phyloP scores from a whole-genome alignment of 306 rosid genomes.

The Begonia masoniana region DNA sequence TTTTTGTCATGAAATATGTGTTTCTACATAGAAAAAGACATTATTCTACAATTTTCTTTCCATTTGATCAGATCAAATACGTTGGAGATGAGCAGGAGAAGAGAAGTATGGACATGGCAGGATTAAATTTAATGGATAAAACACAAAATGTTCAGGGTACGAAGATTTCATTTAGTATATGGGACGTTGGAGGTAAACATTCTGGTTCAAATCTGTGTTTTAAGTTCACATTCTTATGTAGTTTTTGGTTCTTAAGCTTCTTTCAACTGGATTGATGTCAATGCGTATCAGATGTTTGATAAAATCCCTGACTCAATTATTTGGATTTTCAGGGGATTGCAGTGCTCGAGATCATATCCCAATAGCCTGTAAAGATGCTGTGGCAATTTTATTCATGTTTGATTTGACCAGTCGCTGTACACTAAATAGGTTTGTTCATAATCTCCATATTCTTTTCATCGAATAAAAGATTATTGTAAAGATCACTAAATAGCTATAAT shows the following conservation, averaged over 20 bases:
- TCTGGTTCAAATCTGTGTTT: slow-evolving; percentile 1
- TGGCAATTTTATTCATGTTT: slow-evolving; percentile 84
- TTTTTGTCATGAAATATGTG: neutral
- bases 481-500: neutral
- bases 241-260: no score
- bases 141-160: slow-evolving; percentile 63
- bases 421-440: slow-evolving; percentile 41
- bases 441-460: neutral
- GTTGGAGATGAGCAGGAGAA: slow-evolving; percentile 80
- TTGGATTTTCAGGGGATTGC: slow-evolving; percentile 39
- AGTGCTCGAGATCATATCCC: slow-evolving; percentile 63
- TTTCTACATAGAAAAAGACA: no score
- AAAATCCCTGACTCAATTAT: slow-evolving; percentile 3
- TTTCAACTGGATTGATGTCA: no score
- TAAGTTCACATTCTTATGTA: no score
- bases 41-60: neutral
- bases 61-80: slow-evolving; percentile 43
- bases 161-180: slow-evolving; percentile 58
- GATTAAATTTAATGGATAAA: slow-evolving; percentile 78
- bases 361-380: slow-evolving; percentile 92
- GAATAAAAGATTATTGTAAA: no score
- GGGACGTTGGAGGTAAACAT: slow-evolving; percentile 83
- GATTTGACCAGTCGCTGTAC: slow-evolving; percentile 92
- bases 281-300: neutral
- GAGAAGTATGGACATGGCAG: slow-evolving; percentile 58